These are phyloP conservation scores for Petunia axillaris DNA, from an alignment of 257 asterid genomes.

Conservation along the genomic window DNA sequence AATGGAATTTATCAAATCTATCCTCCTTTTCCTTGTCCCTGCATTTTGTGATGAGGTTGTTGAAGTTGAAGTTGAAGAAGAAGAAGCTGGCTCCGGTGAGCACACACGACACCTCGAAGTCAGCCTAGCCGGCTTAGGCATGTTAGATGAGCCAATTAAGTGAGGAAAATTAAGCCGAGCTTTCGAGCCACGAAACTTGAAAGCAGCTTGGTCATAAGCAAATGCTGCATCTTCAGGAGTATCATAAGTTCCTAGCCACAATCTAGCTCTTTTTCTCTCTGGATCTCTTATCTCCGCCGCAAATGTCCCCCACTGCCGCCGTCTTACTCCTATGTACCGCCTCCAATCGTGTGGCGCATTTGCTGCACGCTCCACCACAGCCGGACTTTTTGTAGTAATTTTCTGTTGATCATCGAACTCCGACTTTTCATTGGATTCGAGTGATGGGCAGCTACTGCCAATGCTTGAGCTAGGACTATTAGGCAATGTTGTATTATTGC, in stretches of 20 bases:
- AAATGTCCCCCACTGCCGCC: too few relatives aligned
- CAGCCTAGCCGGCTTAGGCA: not conserved
- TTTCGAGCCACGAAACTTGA: not conserved
- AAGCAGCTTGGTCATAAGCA: not conserved
- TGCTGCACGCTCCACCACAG: not conserved
- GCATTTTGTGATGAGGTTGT: not conserved
- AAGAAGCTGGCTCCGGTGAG: not conserved
- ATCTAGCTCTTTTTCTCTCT: slow-evolving; percentile 2
- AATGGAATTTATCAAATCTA: not conserved
- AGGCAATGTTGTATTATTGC: too few relatives aligned
- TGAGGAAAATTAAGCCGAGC: too few relatives aligned
- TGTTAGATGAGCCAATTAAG: too few relatives aligned
- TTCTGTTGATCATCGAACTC: not conserved
- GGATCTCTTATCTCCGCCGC: too few relatives aligned
- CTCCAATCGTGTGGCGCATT: slow-evolving; percentile 13
- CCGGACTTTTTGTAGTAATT: too few relatives aligned
- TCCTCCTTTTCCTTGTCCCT: not conserved
- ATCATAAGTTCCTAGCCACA: slow-evolving; percentile 30
- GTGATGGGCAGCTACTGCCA: not conserved
- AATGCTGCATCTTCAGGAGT: slow-evolving; percentile 18
- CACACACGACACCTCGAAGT: not conserved
- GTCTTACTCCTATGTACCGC: not conserved
- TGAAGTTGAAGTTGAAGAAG: not conserved
- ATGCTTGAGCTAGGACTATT: not conserved
- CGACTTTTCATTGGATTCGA: not conserved